phyloP scores from a whole-genome alignment of 2,329 filamentous ascomycete species.

The Incumbomyces delicatus region DNA sequence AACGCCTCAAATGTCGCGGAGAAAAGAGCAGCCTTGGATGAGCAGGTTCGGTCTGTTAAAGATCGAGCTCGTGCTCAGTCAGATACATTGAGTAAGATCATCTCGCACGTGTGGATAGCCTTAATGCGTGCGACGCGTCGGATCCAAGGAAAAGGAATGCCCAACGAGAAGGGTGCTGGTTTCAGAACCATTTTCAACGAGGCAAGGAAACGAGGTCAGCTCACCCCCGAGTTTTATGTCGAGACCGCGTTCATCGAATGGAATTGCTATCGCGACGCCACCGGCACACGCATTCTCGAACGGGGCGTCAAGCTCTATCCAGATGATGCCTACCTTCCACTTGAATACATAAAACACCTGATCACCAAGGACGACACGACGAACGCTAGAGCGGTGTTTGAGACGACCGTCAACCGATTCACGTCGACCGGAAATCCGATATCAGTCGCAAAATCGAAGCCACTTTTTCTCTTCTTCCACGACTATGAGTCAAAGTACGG shows the following conservation, averaged over 20 bases:
- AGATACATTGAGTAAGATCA: constrained; percentile 66
- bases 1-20: constrained; percentile 38
- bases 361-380: constrained; percentile 87
- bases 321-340: constrained; percentile 82
- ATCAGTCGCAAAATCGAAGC: constrained; percentile 63
- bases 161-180: constrained; percentile 57
- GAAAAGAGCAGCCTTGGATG: constrained; percentile 44
- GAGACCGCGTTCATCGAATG: constrained; percentile 89
- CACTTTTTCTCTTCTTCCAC: constrained; percentile 85
- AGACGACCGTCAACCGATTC: constrained; percentile 79
- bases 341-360: constrained; percentile 93
- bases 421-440: constrained; percentile 58
- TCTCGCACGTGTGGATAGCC: constrained; percentile 92
- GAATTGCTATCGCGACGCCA: constrained; percentile 87
- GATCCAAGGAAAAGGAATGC: constrained; percentile 72
- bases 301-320: constrained; percentile 88
- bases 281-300: constrained; percentile 92
- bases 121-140: constrained; percentile 89
- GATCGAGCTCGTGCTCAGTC: constrained; percentile 64
- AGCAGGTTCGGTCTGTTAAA: constrained; percentile 48
- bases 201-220: constrained; percentile 72
- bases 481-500: constrained; percentile 92
- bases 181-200: constrained; percentile 83
- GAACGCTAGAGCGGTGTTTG: constrained; percentile 91
- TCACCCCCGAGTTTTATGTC: constrained; percentile 92